phyloP scores from a whole-genome alignment of 371 early-diverging fungal species.

The Saksenaea oblongispora region DNA sequence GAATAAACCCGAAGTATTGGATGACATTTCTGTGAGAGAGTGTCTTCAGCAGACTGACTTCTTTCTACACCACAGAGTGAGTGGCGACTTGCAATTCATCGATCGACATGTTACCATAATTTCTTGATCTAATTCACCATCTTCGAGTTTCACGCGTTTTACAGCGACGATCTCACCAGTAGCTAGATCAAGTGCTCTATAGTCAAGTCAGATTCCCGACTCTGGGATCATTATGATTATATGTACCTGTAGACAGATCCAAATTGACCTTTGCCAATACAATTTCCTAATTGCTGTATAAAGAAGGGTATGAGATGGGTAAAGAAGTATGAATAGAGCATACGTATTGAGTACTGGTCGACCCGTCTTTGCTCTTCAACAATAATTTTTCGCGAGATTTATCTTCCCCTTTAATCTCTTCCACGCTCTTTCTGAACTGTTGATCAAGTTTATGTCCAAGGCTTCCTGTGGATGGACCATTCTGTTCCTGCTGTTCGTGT shows the following conservation, averaged over 20 bases:
- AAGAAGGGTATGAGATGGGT: neutral
- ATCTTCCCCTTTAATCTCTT: slow-evolving; percentile 10
- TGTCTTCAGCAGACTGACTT: slow-evolving; percentile 72
- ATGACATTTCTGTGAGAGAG: slow-evolving; percentile 86
- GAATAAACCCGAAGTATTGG: slow-evolving; percentile 83
- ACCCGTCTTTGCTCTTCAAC: slow-evolving; percentile 51
- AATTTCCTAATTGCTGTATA: slow-evolving; percentile 79
- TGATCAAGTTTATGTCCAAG: slow-evolving; percentile 8
- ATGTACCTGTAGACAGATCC: slow-evolving; percentile 76
- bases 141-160: slow-evolving; percentile 79
- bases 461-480: neutral
- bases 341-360: slow-evolving; percentile 54
- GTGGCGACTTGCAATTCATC: neutral
- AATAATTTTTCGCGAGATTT: slow-evolving; percentile 44
- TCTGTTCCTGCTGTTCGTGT: neutral
- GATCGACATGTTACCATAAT: slow-evolving; percentile 29
- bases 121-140: slow-evolving; percentile 61
- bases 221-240: neutral
- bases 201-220: neutral
- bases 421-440: neutral
- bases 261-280: slow-evolving; percentile 37
- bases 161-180: slow-evolving; percentile 90
- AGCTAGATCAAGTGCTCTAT: slow-evolving; percentile 76
- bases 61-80: slow-evolving; percentile 40
- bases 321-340: slow-evolving; percentile 12